phyloP scores from a whole-genome alignment of 441 rosid species.

The Hura crepitans region DNA sequence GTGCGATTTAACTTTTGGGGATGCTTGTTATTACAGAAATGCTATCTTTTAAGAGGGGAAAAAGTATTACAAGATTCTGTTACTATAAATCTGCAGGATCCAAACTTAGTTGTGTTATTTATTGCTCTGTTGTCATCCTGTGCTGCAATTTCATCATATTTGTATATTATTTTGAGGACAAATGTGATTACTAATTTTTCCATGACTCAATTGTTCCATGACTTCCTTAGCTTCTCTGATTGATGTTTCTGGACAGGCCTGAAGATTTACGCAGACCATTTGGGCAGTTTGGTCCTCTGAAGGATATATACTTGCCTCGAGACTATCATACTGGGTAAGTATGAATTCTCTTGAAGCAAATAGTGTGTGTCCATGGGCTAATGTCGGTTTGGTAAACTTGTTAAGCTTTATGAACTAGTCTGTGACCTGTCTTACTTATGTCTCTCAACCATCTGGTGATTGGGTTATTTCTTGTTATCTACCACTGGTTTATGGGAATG shows the following conservation, averaged over 20 bases:
- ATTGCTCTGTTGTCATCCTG: not conserved
- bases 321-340: slow-evolving; percentile 87
- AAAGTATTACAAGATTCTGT: not conserved
- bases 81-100: not conserved
- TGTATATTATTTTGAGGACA: not conserved
- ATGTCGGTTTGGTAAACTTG: not conserved
- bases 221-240: not conserved
- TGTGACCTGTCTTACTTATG: slow-evolving; percentile 1
- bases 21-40: no score
- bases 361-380: not conserved
- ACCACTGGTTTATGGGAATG: slow-evolving; percentile 50
- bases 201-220: no score
- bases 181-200: no score
- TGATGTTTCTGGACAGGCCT: slow-evolving; percentile 45
- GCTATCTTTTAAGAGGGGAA: not conserved
- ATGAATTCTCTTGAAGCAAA: not conserved
- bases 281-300: slow-evolving; percentile 80
- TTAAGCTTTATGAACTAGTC: slow-evolving; percentile 1
- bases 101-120: not conserved
- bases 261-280: slow-evolving; percentile 80
- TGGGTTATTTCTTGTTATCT: slow-evolving; percentile 29
- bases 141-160: not conserved
- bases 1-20: not conserved
- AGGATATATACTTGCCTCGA: slow-evolving; percentile 86
- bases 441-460: slow-evolving; percentile 23